A percentile compares a stretch with the other conserved stretches of the same genome.
Evolutionary conservation across 352 stramenopile species (phyloP).

Genomic region (Phytophthora pini): DNA sequence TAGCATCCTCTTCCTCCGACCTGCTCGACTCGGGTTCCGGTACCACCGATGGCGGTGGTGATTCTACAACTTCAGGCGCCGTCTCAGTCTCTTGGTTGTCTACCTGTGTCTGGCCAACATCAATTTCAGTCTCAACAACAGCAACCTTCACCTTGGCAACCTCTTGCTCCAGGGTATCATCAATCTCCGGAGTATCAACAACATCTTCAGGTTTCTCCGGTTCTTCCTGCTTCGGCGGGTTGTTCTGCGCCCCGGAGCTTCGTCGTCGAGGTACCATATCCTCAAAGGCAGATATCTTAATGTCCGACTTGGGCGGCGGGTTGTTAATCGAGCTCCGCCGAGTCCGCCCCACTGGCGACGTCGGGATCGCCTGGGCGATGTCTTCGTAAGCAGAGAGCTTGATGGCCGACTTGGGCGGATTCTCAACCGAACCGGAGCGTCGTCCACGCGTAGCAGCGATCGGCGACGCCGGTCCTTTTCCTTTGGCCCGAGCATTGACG

Average conservation of each 20-base stretch:
- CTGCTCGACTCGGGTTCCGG: slow-evolving; percentile 12
- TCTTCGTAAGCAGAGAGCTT: slow-evolving; percentile 28
- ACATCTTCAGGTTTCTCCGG: slow-evolving; percentile 3
- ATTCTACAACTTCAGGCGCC: slow-evolving; percentile 1
- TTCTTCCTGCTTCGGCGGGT: slow-evolving; percentile 5
- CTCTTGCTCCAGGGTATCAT: not conserved
- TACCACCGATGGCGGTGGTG: slow-evolving; percentile 18
- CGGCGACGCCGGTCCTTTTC: slow-evolving; percentile 11
- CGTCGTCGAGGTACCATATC: slow-evolving; percentile 35
- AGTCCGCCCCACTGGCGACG: slow-evolving; percentile 51
- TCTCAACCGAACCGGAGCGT: slow-evolving; percentile 29
- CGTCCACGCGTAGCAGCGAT: slow-evolving; percentile 29
- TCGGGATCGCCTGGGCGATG: slow-evolving; percentile 31
- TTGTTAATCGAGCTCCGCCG: slow-evolving; percentile 37
- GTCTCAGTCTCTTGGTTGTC: slow-evolving; percentile 7
- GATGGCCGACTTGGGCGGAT: slow-evolving; percentile 49
- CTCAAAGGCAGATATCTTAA: slow-evolving; percentile 55
- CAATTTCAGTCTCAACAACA: slow-evolving; percentile 1
- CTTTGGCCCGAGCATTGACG: slow-evolving; percentile 22
- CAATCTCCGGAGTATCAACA: not conserved
- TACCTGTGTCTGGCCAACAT: slow-evolving; percentile 7
- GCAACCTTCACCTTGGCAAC: not conserved
- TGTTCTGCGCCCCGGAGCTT: slow-evolving; percentile 25
- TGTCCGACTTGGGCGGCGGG: slow-evolving; percentile 56
- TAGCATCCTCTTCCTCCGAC: slow-evolving; percentile 27